phyloP scores from a whole-genome alignment of 306 rosid species.

The Lathyrus aphaca region DNA sequence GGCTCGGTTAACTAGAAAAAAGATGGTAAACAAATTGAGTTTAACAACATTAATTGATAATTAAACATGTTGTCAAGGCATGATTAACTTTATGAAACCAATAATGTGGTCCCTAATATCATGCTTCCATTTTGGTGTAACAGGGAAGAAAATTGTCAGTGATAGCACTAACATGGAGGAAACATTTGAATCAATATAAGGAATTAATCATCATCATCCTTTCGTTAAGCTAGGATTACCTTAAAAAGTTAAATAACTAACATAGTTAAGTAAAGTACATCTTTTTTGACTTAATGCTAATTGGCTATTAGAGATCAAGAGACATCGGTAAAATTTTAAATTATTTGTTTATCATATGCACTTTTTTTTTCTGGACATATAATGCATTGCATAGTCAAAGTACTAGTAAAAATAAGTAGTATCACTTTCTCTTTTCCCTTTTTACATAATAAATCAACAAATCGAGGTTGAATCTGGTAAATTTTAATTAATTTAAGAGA shows the following conservation, averaged over 20 bases:
- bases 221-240: constrained; percentile 66
- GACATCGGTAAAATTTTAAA: constrained; percentile 41
- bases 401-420: constrained; percentile 34
- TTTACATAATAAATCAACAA: constrained; percentile 44
- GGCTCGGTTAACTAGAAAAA: constrained; percentile 44
- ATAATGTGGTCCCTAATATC: constrained; percentile 70
- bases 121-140: constrained; percentile 68
- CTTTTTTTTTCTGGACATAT: constrained; percentile 39
- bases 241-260: constrained; percentile 40
- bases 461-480: constrained; percentile 50
- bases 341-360: constrained; percentile 58
- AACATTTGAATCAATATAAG: constrained; percentile 59
- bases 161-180: constrained; percentile 56
- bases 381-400: constrained; percentile 33
- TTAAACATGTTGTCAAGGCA: constrained; percentile 48
- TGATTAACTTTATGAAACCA: constrained; percentile 70
- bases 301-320: constrained; percentile 51
- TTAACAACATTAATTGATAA: constrained; percentile 41
- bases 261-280: constrained; percentile 43
- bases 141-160: constrained; percentile 63
- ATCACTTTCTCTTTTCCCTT: constrained; percentile 5
- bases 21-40: constrained; percentile 18
- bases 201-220: constrained; percentile 49
- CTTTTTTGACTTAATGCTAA: constrained; percentile 47
- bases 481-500: constrained; percentile 36